These are phyloP conservation scores for Neofusicoccum ribis DNA, from an alignment of 2,329 filamentous ascomycete species.

Conservation along the genomic window DNA sequence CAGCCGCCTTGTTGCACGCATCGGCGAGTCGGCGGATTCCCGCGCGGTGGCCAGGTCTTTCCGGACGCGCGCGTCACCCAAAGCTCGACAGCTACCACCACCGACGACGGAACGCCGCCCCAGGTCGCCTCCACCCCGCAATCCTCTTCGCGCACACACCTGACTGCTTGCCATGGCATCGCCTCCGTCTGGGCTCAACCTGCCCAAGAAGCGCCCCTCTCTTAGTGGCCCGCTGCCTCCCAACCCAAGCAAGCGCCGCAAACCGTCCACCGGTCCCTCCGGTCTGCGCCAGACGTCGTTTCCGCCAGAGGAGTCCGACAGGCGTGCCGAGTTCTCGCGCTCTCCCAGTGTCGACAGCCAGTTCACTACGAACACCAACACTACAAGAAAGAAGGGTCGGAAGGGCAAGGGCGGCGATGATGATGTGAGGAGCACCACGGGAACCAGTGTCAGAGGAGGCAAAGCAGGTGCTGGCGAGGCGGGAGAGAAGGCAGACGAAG, in stretches of 20 bases:
- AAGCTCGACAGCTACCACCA: constrained; percentile 4
- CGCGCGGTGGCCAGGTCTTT: neutral
- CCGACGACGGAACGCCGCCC: neutral
- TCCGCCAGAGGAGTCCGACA: constrained; percentile 59
- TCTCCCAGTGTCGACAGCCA: constrained; percentile 64
- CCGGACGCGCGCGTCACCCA: constrained; percentile 1
- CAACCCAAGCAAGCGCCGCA: constrained; percentile 63
- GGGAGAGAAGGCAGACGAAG: constrained; percentile 56
- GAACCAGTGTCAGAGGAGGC: constrained; percentile 35
- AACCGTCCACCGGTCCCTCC: constrained; percentile 64
- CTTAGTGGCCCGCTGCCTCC: constrained; percentile 51
- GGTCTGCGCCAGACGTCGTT: constrained; percentile 82
- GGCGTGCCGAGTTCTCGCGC: constrained; percentile 54
- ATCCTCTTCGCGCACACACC: constrained; percentile 29
- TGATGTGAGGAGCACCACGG: constrained; percentile 36
- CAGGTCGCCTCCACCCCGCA: neutral
- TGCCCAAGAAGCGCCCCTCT: constrained; percentile 64
- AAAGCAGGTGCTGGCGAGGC: constrained; percentile 26
- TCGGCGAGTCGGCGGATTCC: neutral
- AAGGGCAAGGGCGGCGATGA: constrained; percentile 51
- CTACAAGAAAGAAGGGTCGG: constrained; percentile 58
- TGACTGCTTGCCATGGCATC: constrained; percentile 55
- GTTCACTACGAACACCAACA: constrained; percentile 55
- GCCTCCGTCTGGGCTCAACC: constrained; percentile 55
- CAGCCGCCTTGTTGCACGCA: neutral